phyloP scores from a whole-genome alignment of 2,329 filamentous ascomycete genomes.

The Diaporthe amygdali region DNA sequence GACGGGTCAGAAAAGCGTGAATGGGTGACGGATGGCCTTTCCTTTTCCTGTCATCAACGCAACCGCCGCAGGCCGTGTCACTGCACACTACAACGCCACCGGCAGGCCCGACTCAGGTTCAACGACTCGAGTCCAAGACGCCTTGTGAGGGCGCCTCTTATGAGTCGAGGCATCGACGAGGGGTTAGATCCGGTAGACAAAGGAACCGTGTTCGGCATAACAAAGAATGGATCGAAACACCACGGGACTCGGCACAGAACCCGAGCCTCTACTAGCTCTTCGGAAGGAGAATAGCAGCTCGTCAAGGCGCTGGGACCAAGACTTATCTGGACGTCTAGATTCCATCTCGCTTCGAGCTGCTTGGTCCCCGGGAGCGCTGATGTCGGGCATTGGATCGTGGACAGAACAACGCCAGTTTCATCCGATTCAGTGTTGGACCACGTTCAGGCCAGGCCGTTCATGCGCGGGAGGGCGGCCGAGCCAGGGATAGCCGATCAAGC shows the following conservation, averaged over 20 bases:
- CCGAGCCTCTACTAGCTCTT: constrained; percentile 10
- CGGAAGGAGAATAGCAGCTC: constrained; percentile 15
- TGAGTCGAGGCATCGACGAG: not conserved
- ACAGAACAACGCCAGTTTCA: constrained; percentile 20
- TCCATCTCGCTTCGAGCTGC: constrained; percentile 2
- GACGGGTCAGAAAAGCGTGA: constrained; percentile 23
- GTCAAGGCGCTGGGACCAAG: constrained; percentile 16
- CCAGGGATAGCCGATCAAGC: constrained; percentile 24
- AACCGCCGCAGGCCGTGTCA: not conserved
- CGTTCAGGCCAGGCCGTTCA: constrained; percentile 14
- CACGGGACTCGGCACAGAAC: constrained; percentile 13
- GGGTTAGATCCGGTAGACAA: constrained; percentile 8
- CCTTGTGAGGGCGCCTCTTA: not conserved
- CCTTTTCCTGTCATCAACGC: constrained; percentile 1
- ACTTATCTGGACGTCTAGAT: constrained; percentile 14
- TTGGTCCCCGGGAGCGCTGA: not conserved
- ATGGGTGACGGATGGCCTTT: constrained; percentile 2
- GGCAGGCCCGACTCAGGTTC: not conserved
- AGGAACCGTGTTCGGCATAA: constrained; percentile 10
- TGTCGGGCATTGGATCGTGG: not conserved
- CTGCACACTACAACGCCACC: constrained; percentile 1
- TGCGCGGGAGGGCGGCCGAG: constrained; percentile 1
- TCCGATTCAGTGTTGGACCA: constrained; percentile 15
- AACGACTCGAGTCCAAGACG: constrained; percentile 3
- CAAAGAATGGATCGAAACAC: constrained; percentile 18